phyloP scores from a whole-genome alignment of 2,329 filamentous ascomycete species.

The Coleophoma eucalyptorum region DNA sequence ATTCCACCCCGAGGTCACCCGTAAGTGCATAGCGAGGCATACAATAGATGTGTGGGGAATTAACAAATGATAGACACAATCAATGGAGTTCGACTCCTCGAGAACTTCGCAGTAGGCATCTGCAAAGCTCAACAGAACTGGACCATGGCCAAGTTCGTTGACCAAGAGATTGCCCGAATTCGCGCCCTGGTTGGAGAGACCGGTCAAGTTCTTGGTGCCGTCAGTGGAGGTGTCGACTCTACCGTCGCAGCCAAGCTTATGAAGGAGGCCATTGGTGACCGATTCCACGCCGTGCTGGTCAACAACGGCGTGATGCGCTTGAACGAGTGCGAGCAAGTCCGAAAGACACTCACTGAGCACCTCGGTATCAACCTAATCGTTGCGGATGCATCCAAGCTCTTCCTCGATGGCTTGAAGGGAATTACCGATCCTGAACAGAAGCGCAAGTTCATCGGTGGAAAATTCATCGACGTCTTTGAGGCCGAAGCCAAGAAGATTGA shows the following conservation, averaged over 20 bases:
- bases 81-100: slow-evolving; percentile 64
- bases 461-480: slow-evolving; percentile 81
- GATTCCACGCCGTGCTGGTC: slow-evolving; percentile 77
- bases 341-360: slow-evolving; percentile 72
- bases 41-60: too few relatives aligned
- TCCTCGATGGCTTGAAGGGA: slow-evolving; percentile 73
- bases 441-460: slow-evolving; percentile 82
- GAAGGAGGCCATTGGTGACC: slow-evolving; percentile 79
- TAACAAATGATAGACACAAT: slow-evolving; percentile 48
- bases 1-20: slow-evolving; percentile 81
- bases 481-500: slow-evolving; percentile 73
- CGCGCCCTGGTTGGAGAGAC: slow-evolving; percentile 75
- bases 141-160: slow-evolving; percentile 81
- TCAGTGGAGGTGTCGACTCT: slow-evolving; percentile 82
- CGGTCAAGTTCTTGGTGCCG: slow-evolving; percentile 76
- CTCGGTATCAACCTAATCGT: slow-evolving; percentile 90
- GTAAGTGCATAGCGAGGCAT: too few relatives aligned
- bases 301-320: slow-evolving; percentile 84
- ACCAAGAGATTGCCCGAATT: slow-evolving; percentile 78
- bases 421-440: slow-evolving; percentile 81
- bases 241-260: slow-evolving; percentile 86
- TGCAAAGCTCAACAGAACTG: slow-evolving; percentile 75
- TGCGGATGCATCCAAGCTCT: slow-evolving; percentile 72
- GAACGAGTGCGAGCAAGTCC: slow-evolving; percentile 79
- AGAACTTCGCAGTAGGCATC: slow-evolving; percentile 82